Evolutionary conservation across 306 rosid genomes (phyloP).

Genomic region (Dalbergia cultrata): DNA sequence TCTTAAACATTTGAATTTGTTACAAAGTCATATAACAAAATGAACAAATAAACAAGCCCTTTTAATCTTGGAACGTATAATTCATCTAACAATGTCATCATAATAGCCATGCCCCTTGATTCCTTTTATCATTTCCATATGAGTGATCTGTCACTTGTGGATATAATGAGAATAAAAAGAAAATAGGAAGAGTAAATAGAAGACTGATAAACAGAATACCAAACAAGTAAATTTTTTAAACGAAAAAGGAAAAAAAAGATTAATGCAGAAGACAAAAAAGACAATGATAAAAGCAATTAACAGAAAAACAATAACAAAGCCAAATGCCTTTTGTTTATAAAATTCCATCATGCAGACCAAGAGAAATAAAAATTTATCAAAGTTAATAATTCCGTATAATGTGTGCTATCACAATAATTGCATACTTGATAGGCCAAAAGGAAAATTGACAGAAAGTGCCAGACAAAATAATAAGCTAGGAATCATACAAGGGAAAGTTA

Average conservation of each 20-base stretch:
- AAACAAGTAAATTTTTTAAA: neutral
- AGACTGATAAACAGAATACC: constrained; percentile 17
- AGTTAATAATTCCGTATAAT: constrained; percentile 9
- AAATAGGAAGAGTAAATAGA: too few relatives aligned
- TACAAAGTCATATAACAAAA: too few relatives aligned
- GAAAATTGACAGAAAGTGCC: constrained; percentile 19
- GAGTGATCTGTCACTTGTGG: too few relatives aligned
- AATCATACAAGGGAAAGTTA: neutral
- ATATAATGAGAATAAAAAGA: too few relatives aligned
- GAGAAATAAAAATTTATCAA: neutral
- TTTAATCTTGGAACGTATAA: too few relatives aligned
- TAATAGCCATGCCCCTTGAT: too few relatives aligned
- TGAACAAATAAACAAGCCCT: too few relatives aligned
- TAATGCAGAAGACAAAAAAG: neutral
- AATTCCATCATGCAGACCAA: constrained; percentile 16
- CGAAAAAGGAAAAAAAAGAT: neutral
- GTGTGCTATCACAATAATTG: neutral
- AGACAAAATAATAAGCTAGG: constrained; percentile 29
- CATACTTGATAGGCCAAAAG: constrained; percentile 30
- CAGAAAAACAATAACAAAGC: constrained; percentile 14
- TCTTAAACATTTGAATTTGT: too few relatives aligned
- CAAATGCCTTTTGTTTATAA: constrained; percentile 20
- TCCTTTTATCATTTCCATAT: too few relatives aligned
- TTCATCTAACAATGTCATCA: too few relatives aligned
- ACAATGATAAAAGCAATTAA: neutral